A percentile compares a stretch with the other conserved stretches of the same genome.
These are phyloP conservation scores for Ceratocystis colombiana DNA, from an alignment of 2,329 filamentous ascomycete species.

Conservation along the genomic window DNA sequence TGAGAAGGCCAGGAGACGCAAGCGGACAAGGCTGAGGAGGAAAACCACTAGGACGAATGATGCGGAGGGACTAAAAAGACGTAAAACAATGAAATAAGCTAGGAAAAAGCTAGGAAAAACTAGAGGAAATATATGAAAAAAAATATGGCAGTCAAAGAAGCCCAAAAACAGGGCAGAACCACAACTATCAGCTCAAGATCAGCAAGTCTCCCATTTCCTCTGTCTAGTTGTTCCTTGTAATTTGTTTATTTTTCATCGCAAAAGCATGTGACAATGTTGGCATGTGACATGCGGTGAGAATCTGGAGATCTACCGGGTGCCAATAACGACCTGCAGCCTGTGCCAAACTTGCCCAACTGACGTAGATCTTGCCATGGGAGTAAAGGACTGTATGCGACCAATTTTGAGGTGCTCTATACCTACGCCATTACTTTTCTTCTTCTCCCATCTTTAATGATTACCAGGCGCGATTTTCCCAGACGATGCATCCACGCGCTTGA, in stretches of 20 bases:
- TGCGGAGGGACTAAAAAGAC: neutral
- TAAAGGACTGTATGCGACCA: neutral
- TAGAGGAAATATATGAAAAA: neutral
- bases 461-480: too few species aligned
- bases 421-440: neutral
- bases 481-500: too few species aligned
- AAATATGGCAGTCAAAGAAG: neutral
- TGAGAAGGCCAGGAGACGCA: neutral
- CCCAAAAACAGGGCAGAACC: neutral
- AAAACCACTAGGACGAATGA: neutral
- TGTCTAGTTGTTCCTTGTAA: neutral
- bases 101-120: neutral
- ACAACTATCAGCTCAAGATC: neutral
- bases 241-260: constrained; percentile 15
- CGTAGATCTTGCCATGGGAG: neutral
- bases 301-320: neutral
- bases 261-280: constrained; percentile 15
- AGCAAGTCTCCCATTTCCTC: neutral
- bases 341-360: neutral
- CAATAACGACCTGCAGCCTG: neutral
- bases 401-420: neutral
- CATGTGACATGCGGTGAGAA: constrained; percentile 15
- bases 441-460: too few species aligned
- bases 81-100: neutral
- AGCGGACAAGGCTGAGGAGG: neutral